A percentile compares a stretch with the other conserved stretches of the same genome.
These are phyloP conservation scores for Luvunga scandens DNA, from an alignment of 345 rosid genomes.

Conservation along the genomic window DNA sequence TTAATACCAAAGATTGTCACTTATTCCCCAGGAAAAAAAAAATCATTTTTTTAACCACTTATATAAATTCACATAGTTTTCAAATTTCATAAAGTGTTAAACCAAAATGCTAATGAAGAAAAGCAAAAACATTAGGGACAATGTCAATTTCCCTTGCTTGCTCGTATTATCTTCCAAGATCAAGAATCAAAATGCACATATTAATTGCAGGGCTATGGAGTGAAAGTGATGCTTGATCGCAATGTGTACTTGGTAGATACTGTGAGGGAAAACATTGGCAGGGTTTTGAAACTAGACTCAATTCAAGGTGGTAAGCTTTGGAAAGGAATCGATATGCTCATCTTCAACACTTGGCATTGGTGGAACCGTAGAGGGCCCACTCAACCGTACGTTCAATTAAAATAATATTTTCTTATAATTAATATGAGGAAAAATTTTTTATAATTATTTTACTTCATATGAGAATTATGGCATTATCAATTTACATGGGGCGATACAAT, in stretches of 20 bases:
- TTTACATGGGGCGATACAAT: background rate
- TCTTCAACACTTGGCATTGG: conserved; percentile 96
- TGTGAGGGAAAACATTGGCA: conserved; percentile 49
- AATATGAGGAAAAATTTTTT: background rate
- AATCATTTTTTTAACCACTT: no score
- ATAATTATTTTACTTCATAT: background rate
- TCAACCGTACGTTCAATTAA: conserved; percentile 51
- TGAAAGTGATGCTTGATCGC: conserved; percentile 52
- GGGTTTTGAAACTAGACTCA: conserved; percentile 73
- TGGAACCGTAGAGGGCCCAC: conserved; percentile 72
- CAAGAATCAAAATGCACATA: background rate
- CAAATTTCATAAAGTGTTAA: no score
- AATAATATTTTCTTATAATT: background rate
- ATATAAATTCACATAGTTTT: no score
- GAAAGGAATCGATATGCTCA: conserved; percentile 58
- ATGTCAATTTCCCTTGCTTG: no score
- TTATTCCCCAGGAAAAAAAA: no score
- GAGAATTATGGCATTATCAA: background rate
- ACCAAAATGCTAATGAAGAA: no score
- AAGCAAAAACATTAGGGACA: no score
- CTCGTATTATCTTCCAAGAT: no score
- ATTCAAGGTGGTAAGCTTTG: conserved; percentile 65
- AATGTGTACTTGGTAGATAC: conserved; percentile 69
- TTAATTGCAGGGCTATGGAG: conserved; percentile 49
- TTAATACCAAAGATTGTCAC: no score